A percentile compares a stretch with the other conserved stretches of the same genome.
phyloP scores from a whole-genome alignment of 305 asterid genomes.

The Caryopteris hybrid region DNA sequence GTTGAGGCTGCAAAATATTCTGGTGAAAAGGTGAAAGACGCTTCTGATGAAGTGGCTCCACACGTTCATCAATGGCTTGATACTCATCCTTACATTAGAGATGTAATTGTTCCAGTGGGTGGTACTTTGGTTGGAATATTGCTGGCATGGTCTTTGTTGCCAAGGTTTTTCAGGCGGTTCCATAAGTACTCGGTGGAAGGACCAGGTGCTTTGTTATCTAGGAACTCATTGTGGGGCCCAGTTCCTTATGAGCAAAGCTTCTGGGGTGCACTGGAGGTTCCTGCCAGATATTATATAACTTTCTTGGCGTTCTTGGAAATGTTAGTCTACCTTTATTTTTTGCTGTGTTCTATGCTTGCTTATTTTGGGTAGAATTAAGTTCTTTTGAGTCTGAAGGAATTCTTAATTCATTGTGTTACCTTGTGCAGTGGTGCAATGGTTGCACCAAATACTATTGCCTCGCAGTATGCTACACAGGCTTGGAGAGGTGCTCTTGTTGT shows the following conservation, averaged over 20 bases:
- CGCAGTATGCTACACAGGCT: slow-evolving; percentile 58
- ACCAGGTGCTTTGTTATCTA: slow-evolving; percentile 53
- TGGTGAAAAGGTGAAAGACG: slow-evolving; percentile 59
- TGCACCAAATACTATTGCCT: slow-evolving; percentile 64
- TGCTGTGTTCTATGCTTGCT: neutral
- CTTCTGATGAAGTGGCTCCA: slow-evolving; percentile 46
- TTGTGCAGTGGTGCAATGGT: slow-evolving; percentile 67
- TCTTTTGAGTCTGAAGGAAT: neutral
- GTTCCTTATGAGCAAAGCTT: slow-evolving; percentile 86
- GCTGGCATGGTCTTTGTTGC: slow-evolving; percentile 80
- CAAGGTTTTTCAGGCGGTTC: slow-evolving; percentile 62
- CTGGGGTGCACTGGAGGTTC: slow-evolving; percentile 91
- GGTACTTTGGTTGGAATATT: slow-evolving; percentile 66
- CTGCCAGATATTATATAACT: slow-evolving; percentile 64
- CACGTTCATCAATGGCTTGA: slow-evolving; percentile 67
- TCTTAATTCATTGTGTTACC: slow-evolving; percentile 8
- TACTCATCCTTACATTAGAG: slow-evolving; percentile 71
- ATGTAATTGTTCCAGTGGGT: slow-evolving; percentile 76
- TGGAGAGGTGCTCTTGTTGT: slow-evolving; percentile 76
- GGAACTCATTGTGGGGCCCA: slow-evolving; percentile 59
- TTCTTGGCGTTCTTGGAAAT: slow-evolving; percentile 73
- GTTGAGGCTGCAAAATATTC: slow-evolving; percentile 44
- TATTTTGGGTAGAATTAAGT: neutral
- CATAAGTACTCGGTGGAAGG: slow-evolving; percentile 67
- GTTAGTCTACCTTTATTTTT: slow-evolving; percentile 36